Percentiles rank a stretch among this genome's conserved stretches.
Evolutionary conservation across 345 rosid species (phyloP).

Genomic region (Eucalyptus pumila): DNA sequence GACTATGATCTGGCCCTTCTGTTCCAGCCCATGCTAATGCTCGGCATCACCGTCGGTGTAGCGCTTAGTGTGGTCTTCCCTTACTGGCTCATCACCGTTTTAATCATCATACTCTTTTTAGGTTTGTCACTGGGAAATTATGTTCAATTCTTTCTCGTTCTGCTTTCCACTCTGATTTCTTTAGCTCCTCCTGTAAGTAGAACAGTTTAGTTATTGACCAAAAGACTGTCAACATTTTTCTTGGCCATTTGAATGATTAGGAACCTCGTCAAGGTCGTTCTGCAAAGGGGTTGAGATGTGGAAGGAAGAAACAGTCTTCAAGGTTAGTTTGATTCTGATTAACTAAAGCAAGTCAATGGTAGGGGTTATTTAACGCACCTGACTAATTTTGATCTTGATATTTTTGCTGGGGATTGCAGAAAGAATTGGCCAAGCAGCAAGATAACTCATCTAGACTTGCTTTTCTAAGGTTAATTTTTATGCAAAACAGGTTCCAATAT

Average conservation of each 20-base stretch:
- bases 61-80: conserved; percentile 89
- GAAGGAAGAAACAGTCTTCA: conserved; percentile 77
- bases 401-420: conserved; percentile 23
- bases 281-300: conserved; percentile 73
- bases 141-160: neutral
- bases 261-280: conserved; percentile 82
- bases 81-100: conserved; percentile 89
- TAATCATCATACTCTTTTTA: conserved; percentile 76
- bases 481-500: too few species aligned
- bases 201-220: neutral
- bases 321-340: conserved; percentile 17
- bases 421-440: conserved; percentile 39
- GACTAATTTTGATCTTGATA: neutral
- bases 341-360: neutral
- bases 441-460: too few species aligned
- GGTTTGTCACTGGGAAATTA: conserved; percentile 14
- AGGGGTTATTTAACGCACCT: neutral
- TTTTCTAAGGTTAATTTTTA: too few species aligned
- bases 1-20: conserved; percentile 87
- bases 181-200: neutral
- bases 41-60: conserved; percentile 90
- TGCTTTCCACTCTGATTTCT: neutral
- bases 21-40: conserved; percentile 91
- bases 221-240: neutral
- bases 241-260: conserved; percentile 3